Conservation (phyloP, 2,329 filamentous ascomycete genomes). For the Paradendryphiella salina region DNA sequence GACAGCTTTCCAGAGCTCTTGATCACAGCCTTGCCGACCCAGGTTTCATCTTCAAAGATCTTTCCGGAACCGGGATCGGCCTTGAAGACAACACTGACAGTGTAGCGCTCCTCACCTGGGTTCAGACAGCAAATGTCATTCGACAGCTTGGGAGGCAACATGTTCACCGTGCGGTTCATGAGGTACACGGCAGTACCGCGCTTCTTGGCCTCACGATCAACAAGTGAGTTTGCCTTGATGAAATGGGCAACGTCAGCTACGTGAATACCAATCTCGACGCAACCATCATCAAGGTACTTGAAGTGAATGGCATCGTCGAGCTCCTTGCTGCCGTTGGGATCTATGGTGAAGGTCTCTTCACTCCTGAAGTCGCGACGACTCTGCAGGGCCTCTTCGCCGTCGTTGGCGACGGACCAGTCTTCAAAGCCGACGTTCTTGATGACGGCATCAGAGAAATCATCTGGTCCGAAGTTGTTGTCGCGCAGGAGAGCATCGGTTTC, state of each 20-base stretch:
- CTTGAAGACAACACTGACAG: conserved; percentile 90
- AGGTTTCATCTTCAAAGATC: conserved; percentile 82
- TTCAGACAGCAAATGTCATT: conserved; percentile 84
- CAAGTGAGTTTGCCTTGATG: conserved; percentile 91
- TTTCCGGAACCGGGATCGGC: conserved; percentile 79
- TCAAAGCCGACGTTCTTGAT: conserved; percentile 89
- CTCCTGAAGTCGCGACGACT: conserved; percentile 86
- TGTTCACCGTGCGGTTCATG: conserved; percentile 82
- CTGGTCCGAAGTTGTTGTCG: conserved; percentile 97
- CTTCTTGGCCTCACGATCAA: conserved; percentile 97
- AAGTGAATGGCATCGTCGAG: conserved; percentile 92
- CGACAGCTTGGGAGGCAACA: conserved; percentile 85
- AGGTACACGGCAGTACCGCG: conserved; percentile 94
- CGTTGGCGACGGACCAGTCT: conserved; percentile 84
- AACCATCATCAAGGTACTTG: conserved; percentile 79
- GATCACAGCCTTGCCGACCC: conserved; percentile 91
- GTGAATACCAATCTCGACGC: conserved; percentile 92
- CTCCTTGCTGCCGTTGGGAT: conserved; percentile 83
- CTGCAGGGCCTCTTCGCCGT: conserved; percentile 73
- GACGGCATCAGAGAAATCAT: conserved; percentile 97
- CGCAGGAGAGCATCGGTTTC: conserved; percentile 95
- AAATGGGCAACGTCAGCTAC: conserved; percentile 96
- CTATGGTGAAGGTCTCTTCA: conserved; percentile 88
- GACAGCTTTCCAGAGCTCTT: conserved; percentile 86
- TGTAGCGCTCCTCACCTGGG: conserved; percentile 85